These are phyloP conservation scores for Stygiomarasmius scandens DNA, from an alignment of 1,284 basidiomycete genomes.

Conservation along the genomic window DNA sequence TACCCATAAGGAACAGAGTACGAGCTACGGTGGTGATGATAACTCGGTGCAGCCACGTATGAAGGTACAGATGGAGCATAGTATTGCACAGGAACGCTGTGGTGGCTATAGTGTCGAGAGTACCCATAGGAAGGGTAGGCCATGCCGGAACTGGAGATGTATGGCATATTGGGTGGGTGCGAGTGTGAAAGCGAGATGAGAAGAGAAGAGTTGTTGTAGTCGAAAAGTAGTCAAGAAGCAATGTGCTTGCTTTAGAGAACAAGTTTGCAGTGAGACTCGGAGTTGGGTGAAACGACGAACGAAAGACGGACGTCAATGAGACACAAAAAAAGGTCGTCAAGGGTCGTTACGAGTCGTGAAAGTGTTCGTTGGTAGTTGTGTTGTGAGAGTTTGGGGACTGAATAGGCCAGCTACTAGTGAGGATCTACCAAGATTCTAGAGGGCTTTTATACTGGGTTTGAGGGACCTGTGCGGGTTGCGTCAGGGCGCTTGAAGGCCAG, in stretches of 20 bases:
- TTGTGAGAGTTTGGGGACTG: neutral
- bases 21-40: constrained; percentile 7
- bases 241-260: no score
- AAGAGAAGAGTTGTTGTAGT: no score
- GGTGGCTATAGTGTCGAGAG: neutral
- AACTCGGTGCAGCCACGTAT: constrained; percentile 2
- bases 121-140: neutral
- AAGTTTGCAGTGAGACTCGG: no score
- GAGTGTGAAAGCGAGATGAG: neutral
- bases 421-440: neutral
- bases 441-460: neutral
- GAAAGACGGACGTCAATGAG: neutral
- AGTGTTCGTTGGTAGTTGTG: constrained; percentile 3
- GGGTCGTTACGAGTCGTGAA: constrained; percentile 14
- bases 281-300: neutral
- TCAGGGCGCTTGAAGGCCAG: neutral
- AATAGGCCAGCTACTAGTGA: constrained; percentile 13
- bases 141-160: constrained; percentile 2
- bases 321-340: neutral
- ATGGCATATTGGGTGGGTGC: constrained; percentile 5
- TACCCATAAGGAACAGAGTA: constrained; percentile 11
- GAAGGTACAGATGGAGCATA: constrained; percentile 1
- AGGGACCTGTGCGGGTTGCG: neutral
- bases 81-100: neutral
- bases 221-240: no score